Percentiles rank a stretch among this genome's conserved stretches.
Evolutionary conservation across 2,329 filamentous ascomycete species (phyloP).

Genomic region (Lasiodiplodia sp.): DNA sequence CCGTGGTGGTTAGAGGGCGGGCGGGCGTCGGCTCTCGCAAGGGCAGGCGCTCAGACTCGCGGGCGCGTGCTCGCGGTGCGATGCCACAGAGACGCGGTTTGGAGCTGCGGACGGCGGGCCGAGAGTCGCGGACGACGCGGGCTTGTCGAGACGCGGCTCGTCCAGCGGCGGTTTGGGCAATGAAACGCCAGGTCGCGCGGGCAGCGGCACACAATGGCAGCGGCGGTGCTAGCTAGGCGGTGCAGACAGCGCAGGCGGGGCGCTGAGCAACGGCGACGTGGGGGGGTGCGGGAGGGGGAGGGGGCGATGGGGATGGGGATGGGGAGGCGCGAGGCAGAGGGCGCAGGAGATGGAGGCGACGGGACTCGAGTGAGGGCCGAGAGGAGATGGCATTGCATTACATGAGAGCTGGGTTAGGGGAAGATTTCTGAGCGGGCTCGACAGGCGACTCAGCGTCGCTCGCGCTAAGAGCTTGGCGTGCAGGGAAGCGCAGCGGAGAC

Average conservation of each 20-base stretch:
- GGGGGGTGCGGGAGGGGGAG: neutral
- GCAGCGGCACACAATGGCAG: conserved; percentile 17
- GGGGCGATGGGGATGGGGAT: conserved; percentile 17
- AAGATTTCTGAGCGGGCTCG: conserved; percentile 24
- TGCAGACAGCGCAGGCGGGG: conserved; percentile 1
- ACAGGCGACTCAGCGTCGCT: conserved; percentile 9
- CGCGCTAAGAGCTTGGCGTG: conserved; percentile 19
- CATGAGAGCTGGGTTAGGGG: conserved; percentile 28
- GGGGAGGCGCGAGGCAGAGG: conserved; percentile 23
- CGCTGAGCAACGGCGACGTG: neutral
- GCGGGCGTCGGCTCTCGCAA: conserved; percentile 16
- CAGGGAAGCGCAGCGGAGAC: conserved; percentile 10
- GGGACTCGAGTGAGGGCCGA: conserved; percentile 27
- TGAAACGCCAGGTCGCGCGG: conserved; percentile 2
- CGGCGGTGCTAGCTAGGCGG: neutral
- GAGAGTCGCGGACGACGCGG: conserved; percentile 6
- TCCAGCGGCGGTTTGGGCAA: conserved; percentile 10
- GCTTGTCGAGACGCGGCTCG: neutral
- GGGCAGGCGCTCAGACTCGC: conserved; percentile 21
- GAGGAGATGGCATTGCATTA: conserved; percentile 25
- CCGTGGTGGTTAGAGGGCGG: conserved; percentile 12
- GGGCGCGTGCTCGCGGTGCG: conserved; percentile 26
- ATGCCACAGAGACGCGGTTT: conserved; percentile 6
- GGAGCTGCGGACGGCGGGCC: conserved; percentile 1
- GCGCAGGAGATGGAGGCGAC: conserved; percentile 27